Conservation (phyloP, 345 rosid genomes). For the Lepidium africanum region DNA sequence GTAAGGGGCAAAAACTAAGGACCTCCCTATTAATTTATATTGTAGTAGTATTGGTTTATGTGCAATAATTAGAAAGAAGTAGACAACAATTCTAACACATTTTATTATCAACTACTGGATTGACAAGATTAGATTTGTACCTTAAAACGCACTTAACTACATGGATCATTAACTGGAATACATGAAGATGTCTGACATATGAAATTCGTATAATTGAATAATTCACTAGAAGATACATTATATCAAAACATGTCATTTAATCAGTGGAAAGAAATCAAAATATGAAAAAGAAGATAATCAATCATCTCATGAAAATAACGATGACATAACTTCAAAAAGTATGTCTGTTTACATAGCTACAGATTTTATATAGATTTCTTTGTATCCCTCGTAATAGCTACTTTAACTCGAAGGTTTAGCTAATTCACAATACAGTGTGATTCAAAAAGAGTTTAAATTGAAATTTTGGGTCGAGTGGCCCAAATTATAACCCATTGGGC, state of each 20-base stretch:
- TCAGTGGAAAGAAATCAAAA: neutral
- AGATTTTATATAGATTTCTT: neutral
- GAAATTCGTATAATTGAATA: too few species aligned
- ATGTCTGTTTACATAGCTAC: constrained; percentile 18
- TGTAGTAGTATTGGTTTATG: too few species aligned
- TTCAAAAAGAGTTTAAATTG: neutral
- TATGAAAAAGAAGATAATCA: neutral
- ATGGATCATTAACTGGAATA: too few species aligned
- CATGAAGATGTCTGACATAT: too few species aligned
- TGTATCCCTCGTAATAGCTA: constrained; percentile 1
- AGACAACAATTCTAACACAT: too few species aligned
- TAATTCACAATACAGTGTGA: neutral
- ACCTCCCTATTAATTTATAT: too few species aligned
- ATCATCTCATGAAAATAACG: neutral
- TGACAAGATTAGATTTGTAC: too few species aligned
- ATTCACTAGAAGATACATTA: neutral
- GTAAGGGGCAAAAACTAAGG: neutral
- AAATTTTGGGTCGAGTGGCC: neutral
- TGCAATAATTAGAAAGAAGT: too few species aligned
- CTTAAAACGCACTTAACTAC: too few species aligned
- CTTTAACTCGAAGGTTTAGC: constrained; percentile 16
- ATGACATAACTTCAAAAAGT: neutral
- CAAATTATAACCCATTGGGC: neutral
- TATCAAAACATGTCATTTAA: neutral
- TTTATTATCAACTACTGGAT: too few species aligned